Conservation (phyloP, 352 stramenopile genomes). For the Globisporangium uncinulatum region DNA sequence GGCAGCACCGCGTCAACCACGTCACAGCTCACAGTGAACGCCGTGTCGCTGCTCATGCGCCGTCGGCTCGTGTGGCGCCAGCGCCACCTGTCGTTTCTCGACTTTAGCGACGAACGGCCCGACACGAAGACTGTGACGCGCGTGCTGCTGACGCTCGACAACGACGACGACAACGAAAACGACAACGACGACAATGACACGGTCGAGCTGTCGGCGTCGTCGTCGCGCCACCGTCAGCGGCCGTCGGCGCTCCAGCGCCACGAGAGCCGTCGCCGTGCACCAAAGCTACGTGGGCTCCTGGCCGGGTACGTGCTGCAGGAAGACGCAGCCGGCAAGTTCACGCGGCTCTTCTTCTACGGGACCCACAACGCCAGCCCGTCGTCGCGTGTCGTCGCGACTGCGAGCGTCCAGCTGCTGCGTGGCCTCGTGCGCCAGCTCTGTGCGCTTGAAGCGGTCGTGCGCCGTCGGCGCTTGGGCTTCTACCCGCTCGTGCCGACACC, state of each 20-base stretch:
- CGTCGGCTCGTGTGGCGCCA: slow-evolving; percentile 38
- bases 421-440: slow-evolving; percentile 38
- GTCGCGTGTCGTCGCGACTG: slow-evolving; percentile 11
- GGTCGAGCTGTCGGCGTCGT: background rate
- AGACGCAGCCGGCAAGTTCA: slow-evolving; percentile 50
- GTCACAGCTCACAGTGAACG: slow-evolving; percentile 40
- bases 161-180: slow-evolving; percentile 19
- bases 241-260: slow-evolving; percentile 9
- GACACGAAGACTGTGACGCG: slow-evolving; percentile 49
- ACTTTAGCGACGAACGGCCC: slow-evolving; percentile 51
- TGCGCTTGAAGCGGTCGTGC: slow-evolving; percentile 32
- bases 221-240: background rate
- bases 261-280: background rate
- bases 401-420: slow-evolving; percentile 37
- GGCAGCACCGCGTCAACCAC: slow-evolving; percentile 8
- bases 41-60: slow-evolving; percentile 49
- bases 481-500: slow-evolving; percentile 30
- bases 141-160: slow-evolving; percentile 55
- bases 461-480: slow-evolving; percentile 45
- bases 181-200: slow-evolving; percentile 15
- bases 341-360: slow-evolving; percentile 61
- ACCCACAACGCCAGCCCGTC: slow-evolving; percentile 5
- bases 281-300: slow-evolving; percentile 31
- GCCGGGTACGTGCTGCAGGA: slow-evolving; percentile 59
- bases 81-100: slow-evolving; percentile 49